phyloP scores from a whole-genome alignment of 257 asterid genomes.

The Jasminum sambac region DNA sequence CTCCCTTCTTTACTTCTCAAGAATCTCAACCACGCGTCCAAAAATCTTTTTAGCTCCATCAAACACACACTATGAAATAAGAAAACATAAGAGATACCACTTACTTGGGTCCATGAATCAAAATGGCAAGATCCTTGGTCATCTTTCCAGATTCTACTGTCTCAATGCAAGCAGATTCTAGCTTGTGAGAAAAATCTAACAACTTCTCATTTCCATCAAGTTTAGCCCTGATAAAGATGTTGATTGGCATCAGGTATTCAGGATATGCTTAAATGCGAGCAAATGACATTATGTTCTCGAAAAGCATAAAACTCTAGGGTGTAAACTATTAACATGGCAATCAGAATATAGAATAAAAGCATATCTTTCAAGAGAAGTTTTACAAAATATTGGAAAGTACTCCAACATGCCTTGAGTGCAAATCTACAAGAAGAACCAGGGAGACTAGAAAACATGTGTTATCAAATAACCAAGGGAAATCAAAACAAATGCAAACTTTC shows the following conservation, averaged over 20 bases:
- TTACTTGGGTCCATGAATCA: conserved; percentile 83
- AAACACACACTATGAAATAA: background rate
- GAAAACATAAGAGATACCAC: conserved; percentile 27
- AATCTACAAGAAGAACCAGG: background rate
- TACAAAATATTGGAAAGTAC: background rate
- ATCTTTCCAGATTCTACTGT: conserved; percentile 90
- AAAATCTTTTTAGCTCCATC: too few species aligned
- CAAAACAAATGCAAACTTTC: background rate
- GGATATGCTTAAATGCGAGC: conserved; percentile 13
- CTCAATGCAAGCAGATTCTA: conserved; percentile 80
- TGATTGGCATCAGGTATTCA: background rate
- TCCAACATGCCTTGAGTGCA: background rate
- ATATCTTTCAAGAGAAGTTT: conserved; percentile 3
- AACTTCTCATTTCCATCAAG: conserved; percentile 72
- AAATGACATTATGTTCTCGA: background rate
- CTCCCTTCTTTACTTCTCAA: too few species aligned
- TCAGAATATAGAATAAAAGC: background rate
- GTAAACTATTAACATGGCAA: background rate
- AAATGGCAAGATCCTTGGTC: conserved; percentile 90
- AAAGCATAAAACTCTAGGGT: background rate
- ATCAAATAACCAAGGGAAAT: background rate
- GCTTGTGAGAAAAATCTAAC: conserved; percentile 63
- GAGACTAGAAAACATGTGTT: background rate
- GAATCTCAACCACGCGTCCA: too few species aligned
- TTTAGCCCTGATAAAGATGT: conserved; percentile 57